These are phyloP conservation scores for Papiliotrema laurentii DNA, from an alignment of 1,284 basidiomycete genomes.

Conservation along the genomic window DNA sequence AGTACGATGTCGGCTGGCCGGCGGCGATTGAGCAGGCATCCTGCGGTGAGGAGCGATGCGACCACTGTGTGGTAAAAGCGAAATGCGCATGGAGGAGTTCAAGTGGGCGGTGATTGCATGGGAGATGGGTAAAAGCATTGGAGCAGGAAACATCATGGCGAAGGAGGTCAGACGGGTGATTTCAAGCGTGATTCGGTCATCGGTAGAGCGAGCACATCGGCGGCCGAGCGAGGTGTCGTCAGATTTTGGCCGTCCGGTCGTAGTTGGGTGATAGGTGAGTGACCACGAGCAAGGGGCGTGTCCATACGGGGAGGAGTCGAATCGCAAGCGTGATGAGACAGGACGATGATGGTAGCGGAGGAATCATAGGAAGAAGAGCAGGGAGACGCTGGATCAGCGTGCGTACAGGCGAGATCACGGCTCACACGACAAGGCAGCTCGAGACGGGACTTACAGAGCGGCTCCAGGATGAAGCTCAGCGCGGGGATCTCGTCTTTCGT, in stretches of 20 bases:
- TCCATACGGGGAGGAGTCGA: too few species aligned
- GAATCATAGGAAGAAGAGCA: neutral
- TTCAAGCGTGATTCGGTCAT: too few species aligned
- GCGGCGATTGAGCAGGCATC: conserved; percentile 29
- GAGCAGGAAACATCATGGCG: too few species aligned
- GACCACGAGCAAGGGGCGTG: too few species aligned
- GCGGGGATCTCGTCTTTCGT: conserved; percentile 34
- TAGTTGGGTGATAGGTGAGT: too few species aligned
- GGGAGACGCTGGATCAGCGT: neutral
- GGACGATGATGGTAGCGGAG: neutral
- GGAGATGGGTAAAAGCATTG: neutral
- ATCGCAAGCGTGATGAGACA: too few species aligned
- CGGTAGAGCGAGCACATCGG: too few species aligned
- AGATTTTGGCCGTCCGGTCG: too few species aligned
- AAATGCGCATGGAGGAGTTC: neutral
- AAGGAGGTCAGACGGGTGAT: too few species aligned
- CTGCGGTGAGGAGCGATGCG: conserved; percentile 28
- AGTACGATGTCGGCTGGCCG: conserved; percentile 19
- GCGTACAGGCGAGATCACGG: too few species aligned
- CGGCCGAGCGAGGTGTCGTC: too few species aligned
- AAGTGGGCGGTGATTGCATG: neutral
- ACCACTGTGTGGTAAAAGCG: conserved; percentile 18
- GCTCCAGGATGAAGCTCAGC: conserved; percentile 34
- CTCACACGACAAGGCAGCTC: neutral
- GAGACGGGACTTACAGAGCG: conserved; percentile 21